Percentiles rank a stretch among this genome's conserved stretches.
phyloP scores from a whole-genome alignment of 495 filamentous ascomycete genomes.

The Venustampulla echinocandica region DNA sequence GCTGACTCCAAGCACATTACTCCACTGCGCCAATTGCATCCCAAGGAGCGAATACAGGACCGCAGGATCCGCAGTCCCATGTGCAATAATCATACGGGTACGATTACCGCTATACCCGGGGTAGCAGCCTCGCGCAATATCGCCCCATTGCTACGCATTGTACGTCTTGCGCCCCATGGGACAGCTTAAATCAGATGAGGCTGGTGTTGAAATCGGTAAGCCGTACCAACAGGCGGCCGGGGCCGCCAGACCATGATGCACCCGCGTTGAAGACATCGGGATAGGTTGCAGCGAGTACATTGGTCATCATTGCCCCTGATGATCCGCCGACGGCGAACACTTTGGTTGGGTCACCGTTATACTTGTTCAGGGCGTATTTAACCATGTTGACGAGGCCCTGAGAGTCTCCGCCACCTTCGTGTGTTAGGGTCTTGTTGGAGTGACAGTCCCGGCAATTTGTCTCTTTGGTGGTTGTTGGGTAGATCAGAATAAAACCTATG shows the following conservation, averaged over 20 bases:
- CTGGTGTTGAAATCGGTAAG: too few species aligned
- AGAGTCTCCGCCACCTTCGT: conserved; percentile 47
- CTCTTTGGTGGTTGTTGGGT: conserved; percentile 37
- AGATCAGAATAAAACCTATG: conserved; percentile 49
- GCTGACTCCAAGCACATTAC: conserved; percentile 22
- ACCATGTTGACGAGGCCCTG: conserved; percentile 53
- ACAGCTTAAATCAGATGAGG: conserved; percentile 38
- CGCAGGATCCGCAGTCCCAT: conserved; percentile 36
- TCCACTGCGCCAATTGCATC: conserved; percentile 16
- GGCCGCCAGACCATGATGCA: conserved; percentile 40
- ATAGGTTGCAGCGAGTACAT: conserved; percentile 40
- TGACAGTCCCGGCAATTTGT: conserved; percentile 53
- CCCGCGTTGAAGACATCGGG: conserved; percentile 45
- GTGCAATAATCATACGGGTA: conserved; percentile 14
- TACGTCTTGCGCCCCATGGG: conserved; percentile 36
- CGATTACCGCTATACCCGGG: conserved; percentile 32
- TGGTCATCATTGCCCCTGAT: conserved; percentile 52
- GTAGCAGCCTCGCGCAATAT: conserved; percentile 35
- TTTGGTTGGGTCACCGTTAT: conserved; percentile 38
- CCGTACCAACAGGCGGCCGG: conserved; percentile 41
- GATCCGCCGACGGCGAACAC: conserved; percentile 43
- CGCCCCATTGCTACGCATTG: conserved; percentile 39
- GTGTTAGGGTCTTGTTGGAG: conserved; percentile 39
- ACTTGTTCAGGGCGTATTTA: conserved; percentile 38
- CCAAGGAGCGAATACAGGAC: conserved; percentile 30